These are phyloP conservation scores for Beta corolliflora DNA, from an alignment of 179 eudicot genomes.

Conservation along the genomic window DNA sequence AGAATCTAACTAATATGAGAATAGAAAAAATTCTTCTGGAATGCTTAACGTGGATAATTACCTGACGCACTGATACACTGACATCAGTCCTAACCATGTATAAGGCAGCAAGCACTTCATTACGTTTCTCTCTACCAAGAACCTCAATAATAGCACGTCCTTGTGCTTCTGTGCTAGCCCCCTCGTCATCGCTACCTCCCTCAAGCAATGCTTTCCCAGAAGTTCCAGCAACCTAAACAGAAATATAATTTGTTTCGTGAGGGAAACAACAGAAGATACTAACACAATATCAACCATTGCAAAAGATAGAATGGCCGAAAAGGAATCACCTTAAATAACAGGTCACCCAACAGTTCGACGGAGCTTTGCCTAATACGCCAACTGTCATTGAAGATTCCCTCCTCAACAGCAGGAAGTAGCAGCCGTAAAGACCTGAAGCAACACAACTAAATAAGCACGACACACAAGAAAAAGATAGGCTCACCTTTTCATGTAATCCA, in stretches of 20 bases:
- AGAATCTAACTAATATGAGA: background rate
- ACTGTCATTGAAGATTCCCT: conserved; percentile 94
- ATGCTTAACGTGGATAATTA: conserved; percentile 29
- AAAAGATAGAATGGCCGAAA: background rate
- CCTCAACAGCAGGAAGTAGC: conserved; percentile 99
- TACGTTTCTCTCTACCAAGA: conserved; percentile 92
- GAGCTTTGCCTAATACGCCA: conserved; percentile 99
- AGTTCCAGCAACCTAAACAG: conserved; percentile 90
- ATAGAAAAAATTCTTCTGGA: background rate
- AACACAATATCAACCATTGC: background rate
- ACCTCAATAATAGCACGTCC: conserved; percentile 98
- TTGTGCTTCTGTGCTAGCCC: conserved; percentile 99
- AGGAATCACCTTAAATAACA: conserved; percentile 78
- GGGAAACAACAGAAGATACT: background rate
- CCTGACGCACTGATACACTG: conserved; percentile 96
- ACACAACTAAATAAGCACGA: background rate
- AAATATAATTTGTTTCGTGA: background rate
- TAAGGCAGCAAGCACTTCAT: conserved; percentile 94
- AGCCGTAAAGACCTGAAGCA: conserved; percentile 78
- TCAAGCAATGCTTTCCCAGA: conserved; percentile 99
- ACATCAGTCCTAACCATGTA: conserved; percentile 99
- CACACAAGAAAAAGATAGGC: conserved; percentile 3
- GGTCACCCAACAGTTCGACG: conserved; percentile 92
- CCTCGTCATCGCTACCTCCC: conserved; percentile 99
- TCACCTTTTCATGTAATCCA: background rate